Evolutionary conservation across 257 asterid species (phyloP).

Genomic region (Solanum clarkiae): DNA sequence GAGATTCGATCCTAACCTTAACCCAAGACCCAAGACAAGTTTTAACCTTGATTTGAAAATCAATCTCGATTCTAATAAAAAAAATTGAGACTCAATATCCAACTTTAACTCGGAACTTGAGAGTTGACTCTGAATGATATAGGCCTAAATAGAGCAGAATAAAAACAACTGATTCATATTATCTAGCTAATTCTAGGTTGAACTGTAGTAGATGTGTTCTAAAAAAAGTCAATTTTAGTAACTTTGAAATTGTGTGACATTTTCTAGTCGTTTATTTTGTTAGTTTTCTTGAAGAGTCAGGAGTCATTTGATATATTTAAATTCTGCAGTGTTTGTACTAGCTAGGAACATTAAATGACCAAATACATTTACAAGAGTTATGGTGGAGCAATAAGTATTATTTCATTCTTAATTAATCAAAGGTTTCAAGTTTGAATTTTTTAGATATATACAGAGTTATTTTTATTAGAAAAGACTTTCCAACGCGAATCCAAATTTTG

Average conservation of each 20-base stretch:
- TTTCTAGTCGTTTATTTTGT: neutral
- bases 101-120: no score
- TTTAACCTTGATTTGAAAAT: neutral
- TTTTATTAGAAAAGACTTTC: no score
- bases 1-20: neutral
- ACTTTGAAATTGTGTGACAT: neutral
- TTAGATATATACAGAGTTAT: no score
- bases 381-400: no score
- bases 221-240: no score
- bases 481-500: no score
- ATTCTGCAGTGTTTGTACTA: neutral
- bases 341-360: neutral
- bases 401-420: no score
- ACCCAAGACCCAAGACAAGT: neutral
- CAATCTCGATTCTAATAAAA: no score
- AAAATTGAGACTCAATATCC: no score
- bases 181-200: neutral
- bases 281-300: neutral
- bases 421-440: no score
- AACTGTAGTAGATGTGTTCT: neutral
- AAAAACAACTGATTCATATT: neutral
- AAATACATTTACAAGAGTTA: neutral
- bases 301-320: neutral
- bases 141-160: neutral
- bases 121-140: neutral